phyloP scores from a whole-genome alignment of 306 rosid genomes.

The Cucumis melo region DNA sequence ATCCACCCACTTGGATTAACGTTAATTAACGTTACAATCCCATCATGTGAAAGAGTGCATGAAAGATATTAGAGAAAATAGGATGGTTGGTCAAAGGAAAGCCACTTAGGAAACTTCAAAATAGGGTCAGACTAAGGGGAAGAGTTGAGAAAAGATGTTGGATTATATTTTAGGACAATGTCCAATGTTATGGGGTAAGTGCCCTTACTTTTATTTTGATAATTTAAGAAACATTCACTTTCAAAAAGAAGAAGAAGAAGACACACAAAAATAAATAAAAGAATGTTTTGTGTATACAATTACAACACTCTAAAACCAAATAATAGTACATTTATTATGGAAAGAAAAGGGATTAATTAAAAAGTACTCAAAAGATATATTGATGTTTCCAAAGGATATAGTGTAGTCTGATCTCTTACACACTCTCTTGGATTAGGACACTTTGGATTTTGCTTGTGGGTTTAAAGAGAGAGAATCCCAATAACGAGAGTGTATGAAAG shows the following conservation, averaged over 20 bases:
- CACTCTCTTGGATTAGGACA: background rate
- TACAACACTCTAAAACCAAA: background rate
- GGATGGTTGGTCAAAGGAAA: no score
- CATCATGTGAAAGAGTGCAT: no score
- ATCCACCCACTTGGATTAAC: no score
- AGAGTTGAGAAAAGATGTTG: background rate
- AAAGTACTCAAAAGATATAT: conserved; percentile 15
- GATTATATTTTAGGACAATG: background rate
- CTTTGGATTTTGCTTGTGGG: background rate
- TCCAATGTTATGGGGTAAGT: background rate
- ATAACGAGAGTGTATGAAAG: background rate
- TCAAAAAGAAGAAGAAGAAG: no score
- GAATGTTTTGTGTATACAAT: conserved; percentile 46
- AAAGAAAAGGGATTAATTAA: background rate
- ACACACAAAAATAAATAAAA: background rate
- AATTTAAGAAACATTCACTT: conserved; percentile 20
- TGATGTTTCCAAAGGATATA: background rate
- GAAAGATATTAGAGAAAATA: no score
- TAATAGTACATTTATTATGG: no score
- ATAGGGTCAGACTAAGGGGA: no score
- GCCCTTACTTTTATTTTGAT: conserved; percentile 3
- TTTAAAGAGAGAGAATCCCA: background rate
- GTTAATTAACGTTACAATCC: no score
- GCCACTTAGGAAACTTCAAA: no score
- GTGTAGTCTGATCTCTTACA: no score